A percentile compares a stretch with the other conserved stretches of the same genome.
These are phyloP conservation scores for Pythium volutum DNA, from an alignment of 352 stramenopile species.

Conservation along the genomic window DNA sequence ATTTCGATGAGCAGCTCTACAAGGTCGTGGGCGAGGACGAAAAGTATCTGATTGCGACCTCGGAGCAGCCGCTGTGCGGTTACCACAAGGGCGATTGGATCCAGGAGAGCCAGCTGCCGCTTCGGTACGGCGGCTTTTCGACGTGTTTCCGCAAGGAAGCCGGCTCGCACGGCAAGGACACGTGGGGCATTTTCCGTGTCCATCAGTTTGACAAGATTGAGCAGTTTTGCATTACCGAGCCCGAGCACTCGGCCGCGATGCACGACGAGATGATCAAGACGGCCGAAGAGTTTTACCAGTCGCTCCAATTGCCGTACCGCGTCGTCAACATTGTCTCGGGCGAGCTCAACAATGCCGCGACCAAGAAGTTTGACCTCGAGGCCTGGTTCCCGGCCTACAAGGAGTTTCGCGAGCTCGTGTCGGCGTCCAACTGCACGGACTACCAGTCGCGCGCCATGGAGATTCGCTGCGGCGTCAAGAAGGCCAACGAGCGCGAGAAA, in stretches of 20 bases:
- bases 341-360: constrained; percentile 98
- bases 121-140: constrained; percentile 94
- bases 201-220: constrained; percentile 99
- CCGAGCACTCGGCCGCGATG: constrained; percentile 92
- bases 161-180: constrained; percentile 98
- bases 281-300: constrained; percentile 98
- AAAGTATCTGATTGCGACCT: constrained; percentile 99
- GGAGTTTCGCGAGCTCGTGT: constrained; percentile 98
- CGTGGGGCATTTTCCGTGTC: constrained; percentile 99
- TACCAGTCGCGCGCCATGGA: constrained; percentile 97
- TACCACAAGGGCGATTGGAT: constrained; percentile 96
- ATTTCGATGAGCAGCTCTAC: constrained; percentile 99
- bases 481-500: constrained; percentile 93
- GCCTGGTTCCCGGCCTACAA: constrained; percentile 99
- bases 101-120: constrained; percentile 73
- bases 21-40: constrained; percentile 97
- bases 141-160: constrained; percentile 99
- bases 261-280: constrained; percentile 90
- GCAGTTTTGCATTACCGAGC: constrained; percentile 97
- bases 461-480: constrained; percentile 96
- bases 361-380: constrained; percentile 99
- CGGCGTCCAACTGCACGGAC: constrained; percentile 99
- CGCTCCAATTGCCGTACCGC: constrained; percentile 97
- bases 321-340: constrained; percentile 99
- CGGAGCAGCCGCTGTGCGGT: constrained; percentile 98